Conservation (phyloP, 2,329 filamentous ascomycete species). For the Botrytis porri region DNA sequence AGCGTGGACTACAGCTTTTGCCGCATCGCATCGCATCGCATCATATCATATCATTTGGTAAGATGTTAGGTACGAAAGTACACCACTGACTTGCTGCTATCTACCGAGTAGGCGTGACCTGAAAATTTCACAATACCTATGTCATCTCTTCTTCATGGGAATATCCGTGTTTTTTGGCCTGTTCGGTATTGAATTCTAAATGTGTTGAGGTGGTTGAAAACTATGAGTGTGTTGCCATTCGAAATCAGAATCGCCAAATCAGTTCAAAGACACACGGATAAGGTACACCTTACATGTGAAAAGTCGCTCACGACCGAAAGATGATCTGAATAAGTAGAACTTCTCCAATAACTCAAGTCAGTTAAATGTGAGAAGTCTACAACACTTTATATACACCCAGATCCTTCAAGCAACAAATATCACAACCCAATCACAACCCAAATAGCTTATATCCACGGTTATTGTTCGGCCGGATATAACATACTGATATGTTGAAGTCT, state of each 20-base stretch:
- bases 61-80: background rate
- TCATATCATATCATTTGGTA: background rate
- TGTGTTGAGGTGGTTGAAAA: background rate
- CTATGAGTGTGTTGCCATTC: background rate
- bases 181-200: background rate
- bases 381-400: background rate
- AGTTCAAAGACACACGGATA: background rate
- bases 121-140: background rate
- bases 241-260: background rate
- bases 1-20: background rate
- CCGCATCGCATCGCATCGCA: background rate
- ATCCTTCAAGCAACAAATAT: background rate
- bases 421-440: background rate
- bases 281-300: background rate
- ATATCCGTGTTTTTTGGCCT: background rate
- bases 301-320: background rate
- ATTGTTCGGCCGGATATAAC: background rate
- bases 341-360: background rate
- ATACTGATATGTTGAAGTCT: too few relatives aligned
- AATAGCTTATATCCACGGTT: background rate
- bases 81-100: background rate
- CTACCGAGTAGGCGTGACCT: background rate
- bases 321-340: background rate
- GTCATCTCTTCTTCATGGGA: background rate
- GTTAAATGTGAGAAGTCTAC: background rate